Evolutionary conservation across 2,329 filamentous ascomycete genomes (phyloP).

Genomic region (Talaromyces islandicus): DNA sequence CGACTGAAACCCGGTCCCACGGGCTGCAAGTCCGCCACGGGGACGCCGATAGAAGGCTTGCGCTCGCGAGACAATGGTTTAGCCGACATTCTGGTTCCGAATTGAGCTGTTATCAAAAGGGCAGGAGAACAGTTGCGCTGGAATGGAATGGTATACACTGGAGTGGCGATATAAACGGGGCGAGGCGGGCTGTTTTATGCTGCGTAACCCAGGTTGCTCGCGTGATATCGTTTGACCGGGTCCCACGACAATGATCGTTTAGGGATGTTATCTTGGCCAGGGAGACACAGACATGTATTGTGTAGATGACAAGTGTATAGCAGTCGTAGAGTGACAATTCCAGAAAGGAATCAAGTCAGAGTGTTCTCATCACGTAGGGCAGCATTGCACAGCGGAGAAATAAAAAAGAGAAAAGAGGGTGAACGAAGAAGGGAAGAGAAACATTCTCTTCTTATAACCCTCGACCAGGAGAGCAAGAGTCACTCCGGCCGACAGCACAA

Average conservation of each 20-base stretch:
- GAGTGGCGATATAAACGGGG: not conserved
- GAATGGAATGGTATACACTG: too few species aligned
- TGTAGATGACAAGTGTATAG: not conserved
- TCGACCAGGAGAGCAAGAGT: not conserved
- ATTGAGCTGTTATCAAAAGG: not conserved
- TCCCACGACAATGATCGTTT: not conserved
- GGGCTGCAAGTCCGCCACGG: constrained; percentile 79
- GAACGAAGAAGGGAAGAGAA: not conserved
- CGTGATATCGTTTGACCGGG: not conserved
- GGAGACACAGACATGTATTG: not conserved
- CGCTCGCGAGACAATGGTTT: constrained; percentile 54
- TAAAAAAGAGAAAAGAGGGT: not conserved
- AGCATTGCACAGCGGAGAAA: not conserved
- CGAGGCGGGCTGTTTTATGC: not conserved
- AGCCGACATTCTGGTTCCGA: constrained; percentile 14
- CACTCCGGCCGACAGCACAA: not conserved
- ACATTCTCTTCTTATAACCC: not conserved
- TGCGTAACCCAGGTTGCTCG: not conserved
- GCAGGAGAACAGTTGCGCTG: too few species aligned
- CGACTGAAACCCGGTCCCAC: constrained; percentile 80
- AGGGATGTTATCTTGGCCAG: not conserved
- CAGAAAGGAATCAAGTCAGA: not conserved
- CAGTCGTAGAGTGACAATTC: not conserved
- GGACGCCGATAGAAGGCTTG: constrained; percentile 72
- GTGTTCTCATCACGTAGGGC: not conserved